These are phyloP conservation scores for Fomitopsis pinicola DNA, from an alignment of 1,284 basidiomycete genomes.

Conservation along the genomic window DNA sequence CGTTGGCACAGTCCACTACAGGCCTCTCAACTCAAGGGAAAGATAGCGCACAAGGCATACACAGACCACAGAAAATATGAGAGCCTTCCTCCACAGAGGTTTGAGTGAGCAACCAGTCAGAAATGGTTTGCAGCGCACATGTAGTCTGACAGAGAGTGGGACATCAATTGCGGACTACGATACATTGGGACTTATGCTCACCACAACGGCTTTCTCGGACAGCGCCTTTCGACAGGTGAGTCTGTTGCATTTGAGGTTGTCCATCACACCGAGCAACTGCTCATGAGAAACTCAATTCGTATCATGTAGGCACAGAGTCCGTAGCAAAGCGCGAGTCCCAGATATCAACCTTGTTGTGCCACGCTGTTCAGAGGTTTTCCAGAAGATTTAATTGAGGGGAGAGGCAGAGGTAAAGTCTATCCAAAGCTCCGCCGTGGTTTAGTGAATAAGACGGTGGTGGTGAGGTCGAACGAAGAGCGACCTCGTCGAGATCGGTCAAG, in stretches of 20 bases:
- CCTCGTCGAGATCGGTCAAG: too few relatives aligned
- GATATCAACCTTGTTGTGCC: too few relatives aligned
- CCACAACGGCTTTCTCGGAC: slow-evolving; percentile 77
- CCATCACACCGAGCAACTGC: slow-evolving; percentile 14
- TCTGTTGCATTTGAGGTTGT: slow-evolving; percentile 67
- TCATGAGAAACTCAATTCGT: too few relatives aligned
- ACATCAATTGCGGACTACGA: neutral
- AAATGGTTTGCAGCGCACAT: slow-evolving; percentile 20
- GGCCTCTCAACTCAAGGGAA: neutral
- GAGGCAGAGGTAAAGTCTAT: too few relatives aligned
- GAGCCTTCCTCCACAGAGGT: slow-evolving; percentile 43
- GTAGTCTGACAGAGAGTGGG: slow-evolving; percentile 22
- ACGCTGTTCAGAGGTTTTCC: too few relatives aligned
- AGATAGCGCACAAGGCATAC: neutral
- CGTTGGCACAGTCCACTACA: slow-evolving; percentile 78
- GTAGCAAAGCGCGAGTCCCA: too few relatives aligned
- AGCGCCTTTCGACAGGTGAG: slow-evolving; percentile 63
- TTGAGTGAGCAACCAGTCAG: neutral
- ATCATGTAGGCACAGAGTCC: too few relatives aligned
- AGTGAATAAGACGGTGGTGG: too few relatives aligned
- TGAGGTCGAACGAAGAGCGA: too few relatives aligned
- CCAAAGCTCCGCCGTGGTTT: too few relatives aligned
- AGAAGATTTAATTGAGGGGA: too few relatives aligned
- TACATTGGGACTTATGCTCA: slow-evolving; percentile 33
- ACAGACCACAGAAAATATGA: slow-evolving; percentile 78